Evolutionary conservation across 768 basidiomycete genomes (phyloP).

Genomic region (Leccinellum rugosiceps): DNA sequence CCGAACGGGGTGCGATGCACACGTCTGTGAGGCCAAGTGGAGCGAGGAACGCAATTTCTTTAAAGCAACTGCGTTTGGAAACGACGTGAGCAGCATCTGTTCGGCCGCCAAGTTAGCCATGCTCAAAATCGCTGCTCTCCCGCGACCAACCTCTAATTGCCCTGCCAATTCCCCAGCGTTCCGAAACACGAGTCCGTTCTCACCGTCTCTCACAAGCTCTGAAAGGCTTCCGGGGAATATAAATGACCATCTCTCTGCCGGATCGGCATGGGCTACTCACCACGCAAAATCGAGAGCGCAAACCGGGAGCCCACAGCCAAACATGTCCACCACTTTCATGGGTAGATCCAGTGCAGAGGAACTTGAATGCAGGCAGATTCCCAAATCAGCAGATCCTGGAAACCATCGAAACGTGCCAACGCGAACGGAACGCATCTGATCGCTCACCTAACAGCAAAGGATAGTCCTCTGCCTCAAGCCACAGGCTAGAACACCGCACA

Average conservation of each 20-base stretch:
- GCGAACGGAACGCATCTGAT: background rate
- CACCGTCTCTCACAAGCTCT: slow-evolving; percentile 82
- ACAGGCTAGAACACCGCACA: slow-evolving; percentile 77
- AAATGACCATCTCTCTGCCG: background rate
- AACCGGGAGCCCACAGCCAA: slow-evolving; percentile 93
- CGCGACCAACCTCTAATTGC: slow-evolving; percentile 53
- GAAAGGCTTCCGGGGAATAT: slow-evolving; percentile 49
- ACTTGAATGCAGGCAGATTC: slow-evolving; percentile 87
- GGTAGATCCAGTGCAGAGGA: slow-evolving; percentile 90
- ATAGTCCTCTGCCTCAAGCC: slow-evolving; percentile 90
- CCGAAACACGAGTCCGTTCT: slow-evolving; percentile 81
- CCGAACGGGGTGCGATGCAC: slow-evolving; percentile 15
- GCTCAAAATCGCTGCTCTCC: background rate
- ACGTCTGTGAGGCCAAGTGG: slow-evolving; percentile 28
- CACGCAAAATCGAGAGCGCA: slow-evolving; percentile 85
- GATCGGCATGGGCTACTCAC: slow-evolving; percentile 41
- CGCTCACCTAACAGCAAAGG: slow-evolving; percentile 73
- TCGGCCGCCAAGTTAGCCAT: background rate
- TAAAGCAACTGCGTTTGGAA: slow-evolving; percentile 56
- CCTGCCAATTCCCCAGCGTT: slow-evolving; percentile 62
- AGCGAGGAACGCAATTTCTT: slow-evolving; percentile 51
- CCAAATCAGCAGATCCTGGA: slow-evolving; percentile 85
- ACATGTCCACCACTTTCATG: slow-evolving; percentile 99
- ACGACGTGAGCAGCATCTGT: slow-evolving; percentile 56
- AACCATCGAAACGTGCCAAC: background rate